These are phyloP conservation scores for Lepidium africanum DNA, from an alignment of 345 rosid genomes.

Conservation along the genomic window DNA sequence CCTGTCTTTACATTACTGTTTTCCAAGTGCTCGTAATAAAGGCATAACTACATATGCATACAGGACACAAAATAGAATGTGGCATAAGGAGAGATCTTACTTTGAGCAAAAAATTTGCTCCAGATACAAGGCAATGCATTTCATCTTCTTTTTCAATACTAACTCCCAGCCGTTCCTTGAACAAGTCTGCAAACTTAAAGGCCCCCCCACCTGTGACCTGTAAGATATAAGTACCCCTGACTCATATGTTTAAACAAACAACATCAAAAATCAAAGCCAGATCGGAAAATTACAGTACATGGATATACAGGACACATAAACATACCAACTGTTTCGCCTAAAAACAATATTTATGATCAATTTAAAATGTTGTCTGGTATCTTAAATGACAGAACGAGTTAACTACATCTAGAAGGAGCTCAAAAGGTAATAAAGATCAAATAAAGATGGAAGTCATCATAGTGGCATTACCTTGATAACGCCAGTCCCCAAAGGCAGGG, in stretches of 20 bases:
- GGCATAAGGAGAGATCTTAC: conserved; percentile 29
- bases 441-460: neutral
- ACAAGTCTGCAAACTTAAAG: conserved; percentile 80
- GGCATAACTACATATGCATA: neutral
- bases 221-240: neutral
- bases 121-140: conserved; percentile 98
- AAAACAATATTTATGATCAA: neutral
- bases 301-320: neutral
- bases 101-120: conserved; percentile 97
- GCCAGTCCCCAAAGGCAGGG: conserved; percentile 29
- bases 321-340: neutral
- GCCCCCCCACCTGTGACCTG: conserved; percentile 99
- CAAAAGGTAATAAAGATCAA: neutral
- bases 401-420: neutral
- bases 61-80: neutral
- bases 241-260: neutral
- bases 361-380: neutral
- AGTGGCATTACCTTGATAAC: conserved; percentile 27
- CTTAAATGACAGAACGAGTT: neutral
- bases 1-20: neutral
- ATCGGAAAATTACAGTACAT: neutral
- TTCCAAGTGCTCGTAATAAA: neutral
- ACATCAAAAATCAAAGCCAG: neutral
- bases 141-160: conserved; percentile 98
- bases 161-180: conserved; percentile 91